Evolutionary conservation across 345 rosid species (phyloP).

Genomic region (Excoecaria cochinchinensis): DNA sequence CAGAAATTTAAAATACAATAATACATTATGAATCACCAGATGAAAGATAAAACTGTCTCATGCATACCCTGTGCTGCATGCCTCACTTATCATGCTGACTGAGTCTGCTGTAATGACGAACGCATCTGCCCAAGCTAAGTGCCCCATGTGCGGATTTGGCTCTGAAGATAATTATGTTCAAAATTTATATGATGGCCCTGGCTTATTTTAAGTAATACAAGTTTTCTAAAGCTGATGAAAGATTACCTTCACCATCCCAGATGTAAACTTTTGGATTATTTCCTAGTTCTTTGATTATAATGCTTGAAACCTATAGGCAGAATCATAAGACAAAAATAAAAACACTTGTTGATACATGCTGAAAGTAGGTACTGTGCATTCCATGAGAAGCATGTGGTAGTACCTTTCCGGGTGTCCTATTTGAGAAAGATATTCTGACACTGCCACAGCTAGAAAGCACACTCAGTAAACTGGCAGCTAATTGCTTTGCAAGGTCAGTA

Average conservation of each 20-base stretch:
- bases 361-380: background rate
- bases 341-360: background rate
- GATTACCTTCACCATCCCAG: conserved; percentile 91
- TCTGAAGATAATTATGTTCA: conserved; percentile 44
- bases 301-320: conserved; percentile 53
- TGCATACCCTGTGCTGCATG: conserved; percentile 93
- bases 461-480: conserved; percentile 52
- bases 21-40: conserved; percentile 5
- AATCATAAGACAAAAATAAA: conserved; percentile 1
- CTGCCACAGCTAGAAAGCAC: conserved; percentile 78
- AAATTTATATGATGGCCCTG: conserved; percentile 19
- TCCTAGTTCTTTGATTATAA: conserved; percentile 65
- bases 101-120: conserved; percentile 96
- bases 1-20: background rate
- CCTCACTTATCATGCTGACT: conserved; percentile 88
- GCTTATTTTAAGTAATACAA: conserved; percentile 1
- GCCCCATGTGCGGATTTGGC: conserved; percentile 88
- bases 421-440: conserved; percentile 78
- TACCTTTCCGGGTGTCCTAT: conserved; percentile 87
- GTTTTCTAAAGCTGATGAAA: background rate
- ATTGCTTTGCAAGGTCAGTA: conserved; percentile 75
- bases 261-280: conserved; percentile 78
- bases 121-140: conserved; percentile 99
- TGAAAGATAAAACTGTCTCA: conserved; percentile 7
- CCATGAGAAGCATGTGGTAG: conserved; percentile 1